A percentile compares a stretch with the other conserved stretches of the same genome.
Conservation (phyloP, 2,329 filamentous ascomycete species). For the Coniosporium uncinatum region DNA sequence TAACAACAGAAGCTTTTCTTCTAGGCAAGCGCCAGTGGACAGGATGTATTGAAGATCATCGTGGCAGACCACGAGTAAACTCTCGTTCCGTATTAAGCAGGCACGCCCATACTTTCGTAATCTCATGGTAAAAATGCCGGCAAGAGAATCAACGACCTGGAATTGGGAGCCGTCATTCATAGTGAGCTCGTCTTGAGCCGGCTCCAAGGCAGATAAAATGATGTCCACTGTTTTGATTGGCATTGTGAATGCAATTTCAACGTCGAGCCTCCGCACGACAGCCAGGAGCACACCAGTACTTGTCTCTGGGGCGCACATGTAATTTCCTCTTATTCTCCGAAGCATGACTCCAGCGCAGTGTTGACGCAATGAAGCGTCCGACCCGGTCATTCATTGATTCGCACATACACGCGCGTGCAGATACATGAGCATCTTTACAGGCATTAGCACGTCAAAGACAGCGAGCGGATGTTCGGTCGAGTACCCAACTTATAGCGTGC, state of each 20-base stretch:
- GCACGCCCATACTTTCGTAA: constrained; percentile 32
- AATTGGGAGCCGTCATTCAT: constrained; percentile 32
- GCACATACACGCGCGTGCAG: background rate
- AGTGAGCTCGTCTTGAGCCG: constrained; percentile 34
- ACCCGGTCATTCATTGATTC: background rate
- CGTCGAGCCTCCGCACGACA: constrained; percentile 38
- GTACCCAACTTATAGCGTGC: no score
- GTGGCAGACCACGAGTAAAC: constrained; percentile 36
- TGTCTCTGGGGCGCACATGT: constrained; percentile 32
- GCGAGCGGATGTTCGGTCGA: no score
- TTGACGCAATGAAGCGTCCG: background rate
- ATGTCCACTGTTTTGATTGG: constrained; percentile 39
- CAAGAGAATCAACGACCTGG: constrained; percentile 38
- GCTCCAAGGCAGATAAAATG: constrained; percentile 33
- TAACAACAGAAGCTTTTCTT: constrained; percentile 8
- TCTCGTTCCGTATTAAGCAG: constrained; percentile 33
- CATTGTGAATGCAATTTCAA: constrained; percentile 43
- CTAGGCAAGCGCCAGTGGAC: constrained; percentile 22
- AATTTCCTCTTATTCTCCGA: constrained; percentile 20
- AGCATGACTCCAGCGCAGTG: constrained; percentile 1
- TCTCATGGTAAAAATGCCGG: constrained; percentile 25
- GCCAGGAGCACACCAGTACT: constrained; percentile 30
- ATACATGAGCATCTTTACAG: constrained; percentile 4
- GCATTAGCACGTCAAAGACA: background rate
- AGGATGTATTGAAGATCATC: constrained; percentile 35